These are phyloP conservation scores for Quillaja saponaria DNA, from an alignment of 306 rosid species.

Conservation along the genomic window DNA sequence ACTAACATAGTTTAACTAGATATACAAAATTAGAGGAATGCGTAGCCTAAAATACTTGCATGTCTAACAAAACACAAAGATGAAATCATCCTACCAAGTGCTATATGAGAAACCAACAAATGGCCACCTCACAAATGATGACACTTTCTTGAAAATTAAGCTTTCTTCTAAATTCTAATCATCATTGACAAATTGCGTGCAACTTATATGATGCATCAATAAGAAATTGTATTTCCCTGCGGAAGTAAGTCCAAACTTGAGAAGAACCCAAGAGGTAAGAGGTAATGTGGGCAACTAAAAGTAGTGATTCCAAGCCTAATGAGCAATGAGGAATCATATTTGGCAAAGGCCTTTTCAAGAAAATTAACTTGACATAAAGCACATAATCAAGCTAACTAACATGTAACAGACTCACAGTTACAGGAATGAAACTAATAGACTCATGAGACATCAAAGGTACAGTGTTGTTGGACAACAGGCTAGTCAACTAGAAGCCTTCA, in stretches of 20 bases:
- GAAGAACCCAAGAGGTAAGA: no score
- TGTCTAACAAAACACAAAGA: neutral
- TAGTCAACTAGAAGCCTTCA: neutral
- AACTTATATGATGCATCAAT: constrained; percentile 4
- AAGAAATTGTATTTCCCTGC: no score
- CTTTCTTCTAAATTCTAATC: neutral
- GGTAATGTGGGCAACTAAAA: no score
- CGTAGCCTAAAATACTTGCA: neutral
- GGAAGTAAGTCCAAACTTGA: no score
- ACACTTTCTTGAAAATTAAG: neutral
- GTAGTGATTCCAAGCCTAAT: constrained; percentile 7
- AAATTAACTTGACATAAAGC: constrained; percentile 21
- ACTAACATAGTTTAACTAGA: no score
- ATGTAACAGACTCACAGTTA: no score
- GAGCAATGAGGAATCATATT: constrained; percentile 18
- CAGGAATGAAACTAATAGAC: constrained; percentile 1
- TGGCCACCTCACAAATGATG: neutral
- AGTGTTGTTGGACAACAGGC: no score
- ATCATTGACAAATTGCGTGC: neutral
- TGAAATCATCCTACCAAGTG: neutral
- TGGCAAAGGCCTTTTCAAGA: constrained; percentile 4
- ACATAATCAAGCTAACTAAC: constrained; percentile 4
- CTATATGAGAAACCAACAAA: neutral
- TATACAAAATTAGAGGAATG: neutral
- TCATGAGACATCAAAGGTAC: constrained; percentile 10